Base-by-base conservation (phyloP, 345 rosid genomes). In the Gossypium raimondii region DNA sequence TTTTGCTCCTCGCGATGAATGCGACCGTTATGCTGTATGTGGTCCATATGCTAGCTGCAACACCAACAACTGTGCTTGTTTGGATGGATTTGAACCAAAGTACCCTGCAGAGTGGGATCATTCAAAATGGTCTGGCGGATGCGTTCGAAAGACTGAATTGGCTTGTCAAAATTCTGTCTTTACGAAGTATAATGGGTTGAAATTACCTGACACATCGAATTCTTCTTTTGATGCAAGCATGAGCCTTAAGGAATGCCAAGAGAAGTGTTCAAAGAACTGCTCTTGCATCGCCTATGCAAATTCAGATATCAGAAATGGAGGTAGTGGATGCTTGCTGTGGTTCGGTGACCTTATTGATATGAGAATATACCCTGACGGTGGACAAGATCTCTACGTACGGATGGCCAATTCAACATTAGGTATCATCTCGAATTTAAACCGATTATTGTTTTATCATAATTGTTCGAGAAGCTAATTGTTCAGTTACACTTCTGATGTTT, bases 291-390 rank as follows among this genome's bases (percentile, higher is more conserved):
- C 88, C 59, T 87, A 84, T 73, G 76, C 88, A 0, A 80, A 57
- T 75, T 73, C 78, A 41, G 84, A 84, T 76, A 72, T 86, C 11
- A 51, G 62, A 59, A 70, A 73, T 41, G 81, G 80, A 27, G 87
- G 88, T 14, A 80, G 75, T 9, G 94, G 94, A 2, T 88, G 94
- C 71, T 63, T 86, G 72, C 77, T 82, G 24, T 88, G 92, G 94
- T 74, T 74, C 9, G 78, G 48, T 43, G 85, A 75, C 34, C 87
- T 89, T 7, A 63, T 77, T 2, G 94, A 89, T 64, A 82, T 81
- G 4, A 75, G 78, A 65, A 50, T 44, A 29, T 62, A 8, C 9
- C 27, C 8, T 3, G 61, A 60, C 1, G 53, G 20, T 57, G 79
- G 75, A 20, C 52, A 76, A 70, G 75, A 76, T 22, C n/a, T 69